phyloP scores from a whole-genome alignment of 2,329 filamentous ascomycete genomes.

The Fusarium hostae region DNA sequence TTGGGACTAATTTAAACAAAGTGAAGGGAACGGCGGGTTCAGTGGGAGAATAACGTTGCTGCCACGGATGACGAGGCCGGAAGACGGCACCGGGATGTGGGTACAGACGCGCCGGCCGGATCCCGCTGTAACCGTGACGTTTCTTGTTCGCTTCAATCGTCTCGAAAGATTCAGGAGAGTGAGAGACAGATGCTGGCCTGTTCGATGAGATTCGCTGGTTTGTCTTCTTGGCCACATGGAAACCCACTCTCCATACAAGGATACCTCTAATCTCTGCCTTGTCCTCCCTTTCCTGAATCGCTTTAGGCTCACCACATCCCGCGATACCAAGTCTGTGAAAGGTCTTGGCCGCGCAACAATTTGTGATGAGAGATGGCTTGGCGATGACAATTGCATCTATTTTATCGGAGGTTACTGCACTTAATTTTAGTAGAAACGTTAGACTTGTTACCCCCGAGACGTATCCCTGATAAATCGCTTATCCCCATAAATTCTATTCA shows the following conservation, averaged over 20 bases:
- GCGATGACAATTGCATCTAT: slow-evolving; percentile 7
- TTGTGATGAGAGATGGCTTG: slow-evolving; percentile 20
- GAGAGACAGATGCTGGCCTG: neutral
- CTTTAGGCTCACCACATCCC: slow-evolving; percentile 13
- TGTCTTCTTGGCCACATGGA: slow-evolving; percentile 16
- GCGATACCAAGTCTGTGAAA: slow-evolving; percentile 21
- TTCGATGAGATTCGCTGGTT: neutral
- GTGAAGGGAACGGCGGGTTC: neutral
- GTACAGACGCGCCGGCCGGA: slow-evolving; percentile 8
- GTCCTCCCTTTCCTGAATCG: slow-evolving; percentile 3
- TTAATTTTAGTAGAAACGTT: neutral
- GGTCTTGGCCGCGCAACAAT: slow-evolving; percentile 31
- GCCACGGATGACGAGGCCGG: slow-evolving; percentile 29
- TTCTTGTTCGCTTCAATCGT: neutral
- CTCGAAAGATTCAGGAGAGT: slow-evolving; percentile 4
- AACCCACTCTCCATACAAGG: slow-evolving; percentile 20
- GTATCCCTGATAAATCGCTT: slow-evolving; percentile 19
- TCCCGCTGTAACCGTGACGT: slow-evolving; percentile 14
- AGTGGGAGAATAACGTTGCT: neutral
- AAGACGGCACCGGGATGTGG: slow-evolving; percentile 40
- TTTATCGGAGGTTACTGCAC: neutral
- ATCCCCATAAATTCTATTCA: neutral
- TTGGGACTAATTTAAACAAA: slow-evolving; percentile 28
- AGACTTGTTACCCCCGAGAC: neutral
- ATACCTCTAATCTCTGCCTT: neutral